phyloP scores from a whole-genome alignment of 345 rosid species.

The Salix suchowensis region DNA sequence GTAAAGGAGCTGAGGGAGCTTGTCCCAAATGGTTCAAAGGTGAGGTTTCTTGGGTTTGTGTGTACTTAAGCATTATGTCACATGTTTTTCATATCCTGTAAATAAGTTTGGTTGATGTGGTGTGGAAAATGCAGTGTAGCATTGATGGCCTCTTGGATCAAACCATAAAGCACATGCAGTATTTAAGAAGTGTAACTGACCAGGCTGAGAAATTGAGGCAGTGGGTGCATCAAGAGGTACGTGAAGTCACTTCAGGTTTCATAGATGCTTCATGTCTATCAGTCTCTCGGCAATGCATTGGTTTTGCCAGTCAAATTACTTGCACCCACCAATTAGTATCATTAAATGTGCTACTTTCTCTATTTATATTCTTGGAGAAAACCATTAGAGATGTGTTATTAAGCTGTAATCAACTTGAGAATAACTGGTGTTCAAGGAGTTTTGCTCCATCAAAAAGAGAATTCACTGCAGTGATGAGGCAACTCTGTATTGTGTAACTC shows the following conservation, averaged over 20 bases:
- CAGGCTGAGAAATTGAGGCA: slow-evolving; percentile 52
- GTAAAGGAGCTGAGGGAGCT: slow-evolving; percentile 62
- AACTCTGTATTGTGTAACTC: not conserved
- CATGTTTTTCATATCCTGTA: not conserved
- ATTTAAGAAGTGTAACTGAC: slow-evolving; percentile 42
- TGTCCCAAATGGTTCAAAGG: slow-evolving; percentile 58
- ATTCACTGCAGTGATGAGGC: not conserved
- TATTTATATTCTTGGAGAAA: not conserved
- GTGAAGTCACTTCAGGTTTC: not conserved
- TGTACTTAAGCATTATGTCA: not conserved
- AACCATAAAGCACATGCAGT: slow-evolving; percentile 56
- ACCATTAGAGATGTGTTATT: not conserved
- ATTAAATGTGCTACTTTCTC: no score
- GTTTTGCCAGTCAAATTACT: not conserved
- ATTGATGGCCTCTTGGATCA: slow-evolving; percentile 58
- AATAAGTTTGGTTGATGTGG: not conserved
- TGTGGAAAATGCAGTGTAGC: slow-evolving; percentile 52
- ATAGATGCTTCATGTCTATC: not conserved
- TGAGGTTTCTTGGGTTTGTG: slow-evolving; percentile 12
- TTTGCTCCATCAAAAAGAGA: no score
- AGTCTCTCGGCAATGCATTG: no score
- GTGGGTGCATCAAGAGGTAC: slow-evolving; percentile 49
- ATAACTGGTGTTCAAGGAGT: no score
- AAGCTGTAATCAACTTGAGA: not conserved
- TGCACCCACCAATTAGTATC: no score